Conservation (phyloP, 306 rosid species). For the Acacia confusa region DNA sequence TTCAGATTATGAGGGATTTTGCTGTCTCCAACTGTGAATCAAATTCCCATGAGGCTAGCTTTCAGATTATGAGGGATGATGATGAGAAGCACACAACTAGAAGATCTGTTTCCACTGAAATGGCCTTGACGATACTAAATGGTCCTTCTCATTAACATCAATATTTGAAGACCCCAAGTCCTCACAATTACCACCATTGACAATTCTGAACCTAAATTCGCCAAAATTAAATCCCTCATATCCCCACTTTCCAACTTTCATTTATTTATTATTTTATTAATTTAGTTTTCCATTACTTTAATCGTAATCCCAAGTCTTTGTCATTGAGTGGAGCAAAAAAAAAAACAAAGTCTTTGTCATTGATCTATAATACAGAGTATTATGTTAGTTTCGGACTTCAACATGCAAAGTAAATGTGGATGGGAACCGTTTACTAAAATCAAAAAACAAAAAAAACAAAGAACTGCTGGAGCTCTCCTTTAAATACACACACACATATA, state of each 20-base stretch:
- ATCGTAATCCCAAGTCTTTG: no score
- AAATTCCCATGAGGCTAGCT: slow-evolving; percentile 44
- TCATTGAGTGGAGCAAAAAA: no score
- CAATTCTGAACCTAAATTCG: slow-evolving; percentile 76
- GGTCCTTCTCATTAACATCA: slow-evolving; percentile 34
- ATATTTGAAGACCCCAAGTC: slow-evolving; percentile 42
- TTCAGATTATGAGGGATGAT: background rate
- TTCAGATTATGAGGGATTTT: slow-evolving; percentile 14
- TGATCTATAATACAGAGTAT: no score
- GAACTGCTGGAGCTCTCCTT: background rate
- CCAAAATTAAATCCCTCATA: slow-evolving; percentile 60
- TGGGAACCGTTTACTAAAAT: no score
- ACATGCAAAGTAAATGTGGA: no score
- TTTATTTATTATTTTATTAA: no score
- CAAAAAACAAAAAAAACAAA: no score
- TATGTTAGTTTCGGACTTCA: no score
- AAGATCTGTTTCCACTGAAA: slow-evolving; percentile 39
- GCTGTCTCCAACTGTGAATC: slow-evolving; percentile 46
- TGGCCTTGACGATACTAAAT: slow-evolving; percentile 31
- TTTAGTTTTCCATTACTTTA: no score
- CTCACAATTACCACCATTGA: slow-evolving; percentile 44
- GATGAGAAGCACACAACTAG: no score
- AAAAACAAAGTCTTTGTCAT: no score
- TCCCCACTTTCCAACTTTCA: background rate
- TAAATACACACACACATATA: no score